Base-by-base conservation (phyloP, 164 flowering plant species). In the Hamamelis virginiana region DNA sequence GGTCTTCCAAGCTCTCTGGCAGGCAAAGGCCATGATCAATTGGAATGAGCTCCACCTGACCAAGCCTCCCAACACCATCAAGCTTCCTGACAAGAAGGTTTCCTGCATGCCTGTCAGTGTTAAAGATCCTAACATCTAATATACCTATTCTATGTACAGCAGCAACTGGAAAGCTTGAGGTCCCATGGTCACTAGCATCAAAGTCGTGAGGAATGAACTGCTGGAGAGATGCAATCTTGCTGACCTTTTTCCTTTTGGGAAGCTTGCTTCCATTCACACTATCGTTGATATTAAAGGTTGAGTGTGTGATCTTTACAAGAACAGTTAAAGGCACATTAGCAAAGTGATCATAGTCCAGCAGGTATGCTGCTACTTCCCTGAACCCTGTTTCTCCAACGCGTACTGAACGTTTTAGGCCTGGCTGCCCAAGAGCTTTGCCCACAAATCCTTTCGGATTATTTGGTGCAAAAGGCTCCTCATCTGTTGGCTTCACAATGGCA, bases 21-120 rank as follows among this genome's bases (percentile, higher is more conserved):
- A 76, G 46, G 66, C 80, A 76, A 61, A 76, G 80, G 18, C 80
- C 80, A 51, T 76, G 80, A 47, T 76, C 80, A 28, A 76, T 76
- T 9, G 80, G 80, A 38, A 76, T 69, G 22, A 76, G 70, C 56
- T 76, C 80, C 41, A 72, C 80, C 25, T 69, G 67, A 64, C 67
- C 68, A 69, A 76, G 69, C 55, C 53, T 60, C 53, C 74, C 76
- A 62, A 27, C 51, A 23, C 70, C 71, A 28, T 65, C 71, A 47
- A 72, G 76, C 64, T 73, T 76, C 38, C 70, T 69, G 8, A 76
- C 76, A 25, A 76, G 66, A 65, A 76, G 73, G 64, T 76, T 76
- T n/a, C 80, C 80, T 26, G 64, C 67, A 66, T 76, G 80, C 67
- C 80, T 65, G 59, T 76, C 80, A 18, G 80, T 76, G 71, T 76